These are phyloP conservation scores for Xerocomus cyaneibrunnescens DNA, from an alignment of 1,284 basidiomycete species.

Conservation along the genomic window DNA sequence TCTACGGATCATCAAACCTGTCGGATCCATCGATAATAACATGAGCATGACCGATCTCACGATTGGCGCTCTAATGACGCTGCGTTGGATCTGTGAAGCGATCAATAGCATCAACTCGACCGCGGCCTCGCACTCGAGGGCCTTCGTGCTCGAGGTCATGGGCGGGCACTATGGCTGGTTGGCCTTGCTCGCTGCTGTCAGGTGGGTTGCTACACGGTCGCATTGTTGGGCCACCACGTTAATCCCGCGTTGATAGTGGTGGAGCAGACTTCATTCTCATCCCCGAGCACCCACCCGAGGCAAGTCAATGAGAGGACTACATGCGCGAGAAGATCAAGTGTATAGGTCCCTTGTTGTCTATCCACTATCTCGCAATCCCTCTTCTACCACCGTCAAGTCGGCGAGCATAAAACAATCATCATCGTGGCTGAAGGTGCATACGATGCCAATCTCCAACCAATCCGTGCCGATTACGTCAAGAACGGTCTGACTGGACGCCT, in stretches of 20 bases:
- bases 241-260: slow-evolving; percentile 47
- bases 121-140: slow-evolving; percentile 92
- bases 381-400: slow-evolving; percentile 79
- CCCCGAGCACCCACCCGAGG: slow-evolving; percentile 84
- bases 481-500: slow-evolving; percentile 84
- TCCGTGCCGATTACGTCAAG: slow-evolving; percentile 89
- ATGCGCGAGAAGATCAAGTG: slow-evolving; percentile 88
- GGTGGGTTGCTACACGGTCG: slow-evolving; percentile 44
- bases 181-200: slow-evolving; percentile 89
- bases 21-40: slow-evolving; percentile 99
- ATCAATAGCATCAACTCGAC: slow-evolving; percentile 99
- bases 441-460: slow-evolving; percentile 85
- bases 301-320: slow-evolving; percentile 83
- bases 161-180: slow-evolving; percentile 98
- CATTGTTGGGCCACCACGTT: slow-evolving; percentile 3
- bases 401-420: slow-evolving; percentile 98
- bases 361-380: neutral
- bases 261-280: slow-evolving; percentile 99
- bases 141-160: slow-evolving; percentile 99
- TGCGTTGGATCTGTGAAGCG: slow-evolving; percentile 95
- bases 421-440: slow-evolving; percentile 97
- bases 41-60: slow-evolving; percentile 98
- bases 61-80: slow-evolving; percentile 93
- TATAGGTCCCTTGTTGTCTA: slow-evolving; percentile 45
- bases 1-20: slow-evolving; percentile 94